Conservation (phyloP, 2,329 filamentous ascomycete species). For the Aphanocladium album region DNA sequence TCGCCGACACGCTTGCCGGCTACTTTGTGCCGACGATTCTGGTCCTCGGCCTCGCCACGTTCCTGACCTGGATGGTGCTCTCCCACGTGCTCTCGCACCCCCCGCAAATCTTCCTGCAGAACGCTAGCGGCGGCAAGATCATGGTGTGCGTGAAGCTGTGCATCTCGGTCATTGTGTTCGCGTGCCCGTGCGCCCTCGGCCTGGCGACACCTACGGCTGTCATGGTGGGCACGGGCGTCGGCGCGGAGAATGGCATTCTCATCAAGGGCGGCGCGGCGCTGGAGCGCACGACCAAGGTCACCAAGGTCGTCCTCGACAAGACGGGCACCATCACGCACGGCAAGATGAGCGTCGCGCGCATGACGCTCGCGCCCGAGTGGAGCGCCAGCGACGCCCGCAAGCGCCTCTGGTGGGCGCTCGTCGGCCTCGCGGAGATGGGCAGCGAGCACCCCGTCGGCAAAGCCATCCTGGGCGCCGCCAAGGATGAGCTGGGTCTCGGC, state of each 20-base stretch:
- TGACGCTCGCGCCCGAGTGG: conserved; percentile 65
- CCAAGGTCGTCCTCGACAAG: conserved; percentile 89
- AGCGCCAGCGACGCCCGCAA: conserved; percentile 60
- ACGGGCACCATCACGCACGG: conserved; percentile 92
- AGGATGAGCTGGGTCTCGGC: conserved; percentile 66
- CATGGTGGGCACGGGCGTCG: conserved; percentile 98
- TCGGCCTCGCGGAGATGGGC: conserved; percentile 91
- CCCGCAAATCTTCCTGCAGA: conserved; percentile 80
- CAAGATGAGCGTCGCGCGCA: conserved; percentile 85
- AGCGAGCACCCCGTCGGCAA: conserved; percentile 96
- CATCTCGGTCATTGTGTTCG: conserved; percentile 97
- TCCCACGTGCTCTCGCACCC: conserved; percentile 80
- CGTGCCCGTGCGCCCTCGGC: conserved; percentile 94
- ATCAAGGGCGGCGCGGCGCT: conserved; percentile 93
- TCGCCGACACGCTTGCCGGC: conserved; percentile 86
- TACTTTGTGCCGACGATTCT: conserved; percentile 93
- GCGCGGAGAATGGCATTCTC: conserved; percentile 92
- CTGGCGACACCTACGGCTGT: conserved; percentile 93
- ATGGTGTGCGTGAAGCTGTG: conserved; percentile 98
- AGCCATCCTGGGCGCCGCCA: conserved; percentile 73
- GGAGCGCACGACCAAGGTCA: conserved; percentile 85
- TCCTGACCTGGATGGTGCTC: conserved; percentile 88
- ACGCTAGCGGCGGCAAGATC: conserved; percentile 78
- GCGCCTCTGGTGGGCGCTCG: conserved; percentile 88
- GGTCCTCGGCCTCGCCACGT: conserved; percentile 76